Conservation (phyloP, 2,329 filamentous ascomycete genomes). For the Byssothecium circinans region DNA sequence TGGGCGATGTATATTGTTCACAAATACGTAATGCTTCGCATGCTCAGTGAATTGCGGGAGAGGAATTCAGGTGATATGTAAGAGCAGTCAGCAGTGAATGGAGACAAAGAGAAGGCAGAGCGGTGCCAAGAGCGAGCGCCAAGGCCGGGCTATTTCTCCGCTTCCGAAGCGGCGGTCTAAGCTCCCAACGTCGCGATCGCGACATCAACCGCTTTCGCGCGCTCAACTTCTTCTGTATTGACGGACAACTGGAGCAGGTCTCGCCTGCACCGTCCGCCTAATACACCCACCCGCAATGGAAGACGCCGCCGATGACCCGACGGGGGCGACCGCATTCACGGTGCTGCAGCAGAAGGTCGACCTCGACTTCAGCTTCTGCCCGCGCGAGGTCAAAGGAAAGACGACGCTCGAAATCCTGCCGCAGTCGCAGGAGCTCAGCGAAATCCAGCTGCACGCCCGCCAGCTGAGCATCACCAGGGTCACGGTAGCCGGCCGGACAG, state of each 20-base stretch:
- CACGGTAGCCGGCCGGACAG: slow-evolving; percentile 46
- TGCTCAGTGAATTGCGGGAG: no score
- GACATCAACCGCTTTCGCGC: not conserved
- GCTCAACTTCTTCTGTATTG: slow-evolving; percentile 5
- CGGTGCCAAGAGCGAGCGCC: no score
- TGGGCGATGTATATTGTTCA: no score
- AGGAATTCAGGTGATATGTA: no score
- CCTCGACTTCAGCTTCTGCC: slow-evolving; percentile 83
- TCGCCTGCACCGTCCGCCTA: slow-evolving; percentile 28
- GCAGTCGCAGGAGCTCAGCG: slow-evolving; percentile 56
- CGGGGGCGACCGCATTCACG: slow-evolving; percentile 46
- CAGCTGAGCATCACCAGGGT: slow-evolving; percentile 61
- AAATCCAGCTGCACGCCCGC: slow-evolving; percentile 63
- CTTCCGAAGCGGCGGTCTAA: not conserved
- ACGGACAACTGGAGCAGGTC: slow-evolving; percentile 24
- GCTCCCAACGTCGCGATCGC: not conserved
- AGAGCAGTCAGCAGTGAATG: no score
- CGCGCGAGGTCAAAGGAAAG: slow-evolving; percentile 72
- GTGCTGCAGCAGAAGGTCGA: slow-evolving; percentile 85
- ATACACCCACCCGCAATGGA: slow-evolving; percentile 36
- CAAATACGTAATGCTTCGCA: no score
- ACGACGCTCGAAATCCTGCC: slow-evolving; percentile 80
- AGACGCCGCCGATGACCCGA: slow-evolving; percentile 31
- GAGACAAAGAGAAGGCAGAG: no score
- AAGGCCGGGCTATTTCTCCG: slow-evolving; percentile 4